Evolutionary conservation across 371 early-diverging fungal species (phyloP).

Genomic region (Rhizomucor pusillus): DNA sequence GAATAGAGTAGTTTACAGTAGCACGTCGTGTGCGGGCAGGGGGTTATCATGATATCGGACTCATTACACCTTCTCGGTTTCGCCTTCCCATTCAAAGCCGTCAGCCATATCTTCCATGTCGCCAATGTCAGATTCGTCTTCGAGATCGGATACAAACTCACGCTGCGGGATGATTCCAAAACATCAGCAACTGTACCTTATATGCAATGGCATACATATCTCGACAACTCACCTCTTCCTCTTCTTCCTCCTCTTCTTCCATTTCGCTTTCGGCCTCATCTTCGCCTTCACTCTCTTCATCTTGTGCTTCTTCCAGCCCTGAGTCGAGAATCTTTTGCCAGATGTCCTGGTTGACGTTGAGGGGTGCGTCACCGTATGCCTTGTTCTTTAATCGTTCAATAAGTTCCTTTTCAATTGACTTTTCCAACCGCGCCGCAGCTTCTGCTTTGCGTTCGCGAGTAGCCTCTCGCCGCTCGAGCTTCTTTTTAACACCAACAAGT

Average conservation of each 20-base stretch:
- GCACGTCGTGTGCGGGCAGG: too few relatives aligned
- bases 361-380: slow-evolving; percentile 87
- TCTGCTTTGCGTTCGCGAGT: slow-evolving; percentile 93
- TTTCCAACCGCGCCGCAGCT: slow-evolving; percentile 92
- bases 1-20: too few relatives aligned
- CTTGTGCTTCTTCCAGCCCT: slow-evolving; percentile 65
- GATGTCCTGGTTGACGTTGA: slow-evolving; percentile 87
- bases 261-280: slow-evolving; percentile 58
- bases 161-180: neutral
- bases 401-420: slow-evolving; percentile 97
- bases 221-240: slow-evolving; percentile 29
- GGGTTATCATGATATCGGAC: too few relatives aligned
- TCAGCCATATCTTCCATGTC: slow-evolving; percentile 15
- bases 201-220: neutral
- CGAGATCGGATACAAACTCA: slow-evolving; percentile 21
- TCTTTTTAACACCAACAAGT: slow-evolving; percentile 90
- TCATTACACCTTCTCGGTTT: slow-evolving; percentile 6
- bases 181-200: too few relatives aligned
- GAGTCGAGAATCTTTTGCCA: slow-evolving; percentile 78
- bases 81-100: slow-evolving; percentile 12
- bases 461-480: slow-evolving; percentile 90
- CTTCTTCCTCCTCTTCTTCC: slow-evolving; percentile 52
- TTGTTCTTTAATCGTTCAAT: slow-evolving; percentile 93
- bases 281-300: slow-evolving; percentile 75
- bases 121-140: slow-evolving; percentile 18